These are phyloP conservation scores for Castanea mollissima DNA, from an alignment of 306 rosid genomes.

Conservation along the genomic window DNA sequence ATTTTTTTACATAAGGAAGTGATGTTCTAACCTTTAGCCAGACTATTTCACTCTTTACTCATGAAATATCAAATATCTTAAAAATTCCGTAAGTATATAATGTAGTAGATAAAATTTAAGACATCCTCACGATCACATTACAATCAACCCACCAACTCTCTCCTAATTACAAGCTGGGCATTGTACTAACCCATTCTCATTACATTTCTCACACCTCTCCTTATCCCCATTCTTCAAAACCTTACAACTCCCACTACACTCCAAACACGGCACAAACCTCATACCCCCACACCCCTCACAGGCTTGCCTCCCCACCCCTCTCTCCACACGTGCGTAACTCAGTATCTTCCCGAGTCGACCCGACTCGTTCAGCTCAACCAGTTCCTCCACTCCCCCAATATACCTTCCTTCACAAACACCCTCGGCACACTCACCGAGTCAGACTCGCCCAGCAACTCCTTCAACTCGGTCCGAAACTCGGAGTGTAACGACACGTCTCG, in stretches of 20 bases:
- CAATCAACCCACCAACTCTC: too few relatives aligned
- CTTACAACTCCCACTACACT: constrained; percentile 81
- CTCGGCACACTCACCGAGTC: constrained; percentile 44
- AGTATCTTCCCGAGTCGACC: constrained; percentile 60
- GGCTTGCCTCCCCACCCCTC: constrained; percentile 52
- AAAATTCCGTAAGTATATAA: too few relatives aligned
- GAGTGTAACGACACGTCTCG: constrained; percentile 87
- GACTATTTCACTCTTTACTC: rapidly evolving
- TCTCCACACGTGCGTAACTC: constrained; percentile 57
- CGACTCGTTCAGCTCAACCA: constrained; percentile 61
- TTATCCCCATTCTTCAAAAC: constrained; percentile 20
- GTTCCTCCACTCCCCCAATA: constrained; percentile 65
- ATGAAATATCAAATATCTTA: rapidly evolving
- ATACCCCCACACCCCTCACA: constrained; percentile 86
- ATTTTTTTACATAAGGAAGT: too few relatives aligned
- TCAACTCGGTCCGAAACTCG: constrained; percentile 56
- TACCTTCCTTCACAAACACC: constrained; percentile 79
- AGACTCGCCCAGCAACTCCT: constrained; percentile 42
- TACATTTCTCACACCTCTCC: constrained; percentile 62
- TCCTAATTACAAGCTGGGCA: constrained; percentile 55
- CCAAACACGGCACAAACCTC: constrained; percentile 79
- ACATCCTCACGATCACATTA: rapidly evolving
- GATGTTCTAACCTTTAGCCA: rapidly evolving
- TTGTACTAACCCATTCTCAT: constrained; percentile 73
- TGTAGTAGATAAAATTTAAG: too few relatives aligned